Evolutionary conservation across 2,329 filamentous ascomycete species (phyloP), one percentile per base, ranked within the genome.

Genomic region (Ascocoryne sarcoides): DNA sequence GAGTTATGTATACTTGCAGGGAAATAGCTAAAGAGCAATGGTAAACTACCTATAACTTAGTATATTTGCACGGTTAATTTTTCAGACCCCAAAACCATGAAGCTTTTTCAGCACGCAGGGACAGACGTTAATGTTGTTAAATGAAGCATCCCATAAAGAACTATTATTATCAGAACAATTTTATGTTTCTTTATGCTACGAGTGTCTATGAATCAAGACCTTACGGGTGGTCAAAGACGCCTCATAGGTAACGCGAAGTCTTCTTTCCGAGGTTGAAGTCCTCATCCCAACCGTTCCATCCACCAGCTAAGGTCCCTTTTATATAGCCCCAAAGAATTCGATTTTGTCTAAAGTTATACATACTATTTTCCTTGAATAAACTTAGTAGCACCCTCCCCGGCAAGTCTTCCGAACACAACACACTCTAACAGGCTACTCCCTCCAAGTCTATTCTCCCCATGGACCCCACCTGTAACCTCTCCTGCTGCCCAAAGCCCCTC

Each of bases 401-500:
- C 76, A 28, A 73, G 70, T 29, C 74, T 63, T 3, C 77, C 77
- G 62, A 75, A 82, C 0, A 82, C 73, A 2, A 73, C 76, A 60
- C 77, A 81, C 49, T 81, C 76, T 5, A 82, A 54, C 39, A 81
- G 50, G 2, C 74, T 79, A 4, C 72, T 77, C 0, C 77, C 76
- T 12, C 75, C 76, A 0, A 82, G 54, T 10, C 77, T 62, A 51
- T 81, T 81, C 35, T 73, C 73, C 0, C 77, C 76, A 51, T 82
- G 77, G 5, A 82, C 62, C 0, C 78, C 78, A 0, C 78, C 78
- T 0, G 76, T 78, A 14, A 80, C 69, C 61, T 82, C 78, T 0
- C 78, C 78, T 0, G 77, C 76, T 0, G 70, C 76, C 70, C 75
- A 81, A 0, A 82, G 49, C 0, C 77, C 76, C 3, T 63, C 53